Evolutionary conservation across 257 asterid species (phyloP), one percentile per base, ranked within the genome.

Genomic region (Salvia splendens): DNA sequence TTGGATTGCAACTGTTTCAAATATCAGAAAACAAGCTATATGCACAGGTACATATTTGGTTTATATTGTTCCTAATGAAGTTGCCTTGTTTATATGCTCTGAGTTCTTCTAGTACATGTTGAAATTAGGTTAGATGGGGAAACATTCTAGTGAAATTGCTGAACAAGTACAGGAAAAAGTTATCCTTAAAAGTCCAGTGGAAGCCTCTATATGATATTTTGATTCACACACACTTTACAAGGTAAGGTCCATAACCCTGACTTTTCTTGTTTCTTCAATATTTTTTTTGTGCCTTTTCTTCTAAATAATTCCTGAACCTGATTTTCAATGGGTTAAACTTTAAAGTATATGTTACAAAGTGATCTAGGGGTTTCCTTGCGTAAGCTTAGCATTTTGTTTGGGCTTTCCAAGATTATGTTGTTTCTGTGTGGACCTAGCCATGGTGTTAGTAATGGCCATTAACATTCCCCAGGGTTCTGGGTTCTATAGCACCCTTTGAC

Each of bases 91-190:
- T 40, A 43, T 35, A n/a, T 45, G 67, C 42, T 66, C 81, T 79
- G 70, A 85, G 24, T 57, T 54, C 64, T 59, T 66, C 56, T 55
- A 15, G 67, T 72, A 60, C 82, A 70, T 81, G 68, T 64, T 74
- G 75, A 64, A 65, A 71, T 75, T 80, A 94, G 99, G 96, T 88
- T 83, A 88, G 95, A 86, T 94, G 99, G 99, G 99, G 96, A 81
- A 80, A 81, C 72, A 72, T 94, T 69, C 74, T 94, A 82, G 96
- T 94, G 74, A 91, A 79, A 75, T 45, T 88, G 63, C 73, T 94
- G 85, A 87, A 91, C 79, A 94, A 88, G 71, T 91, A 84, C 82
- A 80, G 95, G 79, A 91, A 84, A 80, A 91, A 77, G 78, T 69
- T 94, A 73, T 80, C 88, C 78, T 70, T 94, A 76, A 71, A 80